These are phyloP conservation scores for Chytridium lagenaria DNA, from an alignment of 371 early-diverging fungal species.

Conservation along the genomic window DNA sequence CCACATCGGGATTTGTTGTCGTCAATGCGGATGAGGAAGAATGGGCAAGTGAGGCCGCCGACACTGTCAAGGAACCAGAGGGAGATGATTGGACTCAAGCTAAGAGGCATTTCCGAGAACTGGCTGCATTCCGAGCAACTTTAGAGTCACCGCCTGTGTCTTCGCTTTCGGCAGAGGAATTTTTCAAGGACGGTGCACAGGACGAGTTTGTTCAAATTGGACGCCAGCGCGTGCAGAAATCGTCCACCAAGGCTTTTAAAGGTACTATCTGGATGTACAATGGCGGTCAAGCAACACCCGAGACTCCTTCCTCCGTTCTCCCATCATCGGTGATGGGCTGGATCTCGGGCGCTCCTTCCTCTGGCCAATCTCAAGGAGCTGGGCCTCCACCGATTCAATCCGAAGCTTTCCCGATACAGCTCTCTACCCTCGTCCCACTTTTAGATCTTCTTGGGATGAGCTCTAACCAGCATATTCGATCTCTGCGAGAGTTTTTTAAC, in stretches of 20 bases:
- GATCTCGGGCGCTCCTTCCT: background rate
- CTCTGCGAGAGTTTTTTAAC: slow-evolving; percentile 48
- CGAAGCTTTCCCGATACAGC: slow-evolving; percentile 43
- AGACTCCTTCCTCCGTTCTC: background rate
- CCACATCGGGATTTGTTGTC: slow-evolving; percentile 19
- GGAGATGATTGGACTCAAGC: slow-evolving; percentile 27
- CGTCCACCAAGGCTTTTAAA: slow-evolving; percentile 22
- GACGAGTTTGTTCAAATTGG: slow-evolving; percentile 41
- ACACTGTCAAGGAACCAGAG: slow-evolving; percentile 19
- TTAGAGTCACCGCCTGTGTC: slow-evolving; percentile 29
- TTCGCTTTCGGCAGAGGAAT: slow-evolving; percentile 34
- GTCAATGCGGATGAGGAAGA: slow-evolving; percentile 31
- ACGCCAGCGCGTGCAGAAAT: slow-evolving; percentile 26
- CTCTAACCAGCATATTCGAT: slow-evolving; percentile 44
- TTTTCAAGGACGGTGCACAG: slow-evolving; percentile 19
- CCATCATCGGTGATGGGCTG: background rate
- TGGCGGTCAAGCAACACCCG: background rate
- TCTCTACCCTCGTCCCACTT: slow-evolving; percentile 43
- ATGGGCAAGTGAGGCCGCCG: slow-evolving; percentile 37
- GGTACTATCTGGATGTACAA: slow-evolving; percentile 58
- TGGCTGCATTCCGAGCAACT: slow-evolving; percentile 39
- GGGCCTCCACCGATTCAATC: slow-evolving; percentile 39
- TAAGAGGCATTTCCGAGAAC: slow-evolving; percentile 30
- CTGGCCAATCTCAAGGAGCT: background rate
- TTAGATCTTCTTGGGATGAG: slow-evolving; percentile 50